Conservation (phyloP, 163 green algal species). For the Chlorella variabilis region DNA sequence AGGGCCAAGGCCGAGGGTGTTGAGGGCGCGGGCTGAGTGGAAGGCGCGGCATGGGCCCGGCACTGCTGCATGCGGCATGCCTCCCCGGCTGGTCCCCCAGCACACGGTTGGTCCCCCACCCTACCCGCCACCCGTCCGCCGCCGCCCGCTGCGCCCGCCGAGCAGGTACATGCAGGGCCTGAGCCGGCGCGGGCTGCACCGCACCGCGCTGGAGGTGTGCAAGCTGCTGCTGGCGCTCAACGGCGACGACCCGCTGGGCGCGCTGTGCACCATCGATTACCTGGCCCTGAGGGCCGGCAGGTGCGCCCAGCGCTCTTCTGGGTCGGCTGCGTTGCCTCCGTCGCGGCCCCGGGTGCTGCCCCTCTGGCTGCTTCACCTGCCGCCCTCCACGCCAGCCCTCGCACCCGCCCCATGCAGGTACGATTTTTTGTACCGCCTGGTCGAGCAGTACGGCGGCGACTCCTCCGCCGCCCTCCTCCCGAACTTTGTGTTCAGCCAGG, state of each 20-base stretch:
- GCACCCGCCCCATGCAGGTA: conserved; percentile 30
- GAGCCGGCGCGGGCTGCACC: conserved; percentile 87
- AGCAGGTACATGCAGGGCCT: conserved; percentile 63
- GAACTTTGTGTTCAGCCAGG: conserved; percentile 81
- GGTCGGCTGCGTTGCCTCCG: background rate
- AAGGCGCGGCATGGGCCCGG: too few species aligned
- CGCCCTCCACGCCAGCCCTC: background rate
- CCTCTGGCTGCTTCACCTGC: background rate
- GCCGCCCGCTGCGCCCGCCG: too few species aligned
- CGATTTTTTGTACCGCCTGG: conserved; percentile 62
- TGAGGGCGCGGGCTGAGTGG: too few species aligned
- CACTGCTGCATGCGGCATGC: too few species aligned
- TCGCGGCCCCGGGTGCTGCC: background rate
- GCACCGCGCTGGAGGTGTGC: conserved; percentile 87
- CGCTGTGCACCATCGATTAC: conserved; percentile 88
- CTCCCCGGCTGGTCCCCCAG: too few species aligned
- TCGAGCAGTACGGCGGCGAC: conserved; percentile 60
- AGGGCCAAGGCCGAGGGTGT: too few species aligned
- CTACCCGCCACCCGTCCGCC: too few species aligned
- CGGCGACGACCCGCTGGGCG: conserved; percentile 83
- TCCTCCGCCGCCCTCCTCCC: conserved; percentile 75
- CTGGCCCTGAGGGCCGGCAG: conserved; percentile 78
- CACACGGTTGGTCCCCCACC: too few species aligned
- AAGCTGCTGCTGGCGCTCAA: conserved; percentile 95
- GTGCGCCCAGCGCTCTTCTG: conserved; percentile 2